phyloP scores from a whole-genome alignment of 805 yeast species.

The Metschnikowia koreensis region DNA sequence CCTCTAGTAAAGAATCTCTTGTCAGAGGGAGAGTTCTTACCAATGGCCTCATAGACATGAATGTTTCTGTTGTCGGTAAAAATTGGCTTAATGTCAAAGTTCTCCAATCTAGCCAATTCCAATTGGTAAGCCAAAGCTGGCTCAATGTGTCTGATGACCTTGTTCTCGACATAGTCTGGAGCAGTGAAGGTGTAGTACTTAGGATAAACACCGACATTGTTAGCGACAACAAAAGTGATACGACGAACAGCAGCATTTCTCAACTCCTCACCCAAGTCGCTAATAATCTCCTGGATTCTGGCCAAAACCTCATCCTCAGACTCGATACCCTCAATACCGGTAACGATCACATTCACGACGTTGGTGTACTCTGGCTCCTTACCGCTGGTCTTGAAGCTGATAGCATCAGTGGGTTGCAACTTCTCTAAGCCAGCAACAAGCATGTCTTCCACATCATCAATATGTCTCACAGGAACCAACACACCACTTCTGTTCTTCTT shows the following conservation, averaged over 20 bases:
- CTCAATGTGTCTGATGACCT: constrained; percentile 94
- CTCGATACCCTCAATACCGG: constrained; percentile 69
- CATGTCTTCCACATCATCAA: constrained; percentile 88
- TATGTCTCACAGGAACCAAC: constrained; percentile 72
- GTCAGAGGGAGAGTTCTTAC: constrained; percentile 90
- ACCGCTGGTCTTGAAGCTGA: constrained; percentile 33
- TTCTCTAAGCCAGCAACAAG: constrained; percentile 71
- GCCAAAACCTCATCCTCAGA: constrained; percentile 66
- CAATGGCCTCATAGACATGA: constrained; percentile 95
- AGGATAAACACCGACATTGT: constrained; percentile 83
- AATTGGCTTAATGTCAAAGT: constrained; percentile 91
- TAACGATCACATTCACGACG: constrained; percentile 78
- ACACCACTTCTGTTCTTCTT: constrained; percentile 81
- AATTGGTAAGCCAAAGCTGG: constrained; percentile 98
- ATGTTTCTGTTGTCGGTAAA: constrained; percentile 96
- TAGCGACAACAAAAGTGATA: constrained; percentile 86
- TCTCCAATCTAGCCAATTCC: constrained; percentile 90
- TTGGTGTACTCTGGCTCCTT: constrained; percentile 55
- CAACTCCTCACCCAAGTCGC: constrained; percentile 68
- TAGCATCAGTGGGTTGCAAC: constrained; percentile 51
- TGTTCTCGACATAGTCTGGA: constrained; percentile 81
- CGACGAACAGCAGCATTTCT: constrained; percentile 78
- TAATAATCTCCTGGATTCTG: constrained; percentile 62
- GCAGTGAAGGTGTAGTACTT: constrained; percentile 94
- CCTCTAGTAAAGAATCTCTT: constrained; percentile 97